Evolutionary conservation across 441 rosid species (phyloP).

Genomic region (Pelargonium myrrhifolium): DNA sequence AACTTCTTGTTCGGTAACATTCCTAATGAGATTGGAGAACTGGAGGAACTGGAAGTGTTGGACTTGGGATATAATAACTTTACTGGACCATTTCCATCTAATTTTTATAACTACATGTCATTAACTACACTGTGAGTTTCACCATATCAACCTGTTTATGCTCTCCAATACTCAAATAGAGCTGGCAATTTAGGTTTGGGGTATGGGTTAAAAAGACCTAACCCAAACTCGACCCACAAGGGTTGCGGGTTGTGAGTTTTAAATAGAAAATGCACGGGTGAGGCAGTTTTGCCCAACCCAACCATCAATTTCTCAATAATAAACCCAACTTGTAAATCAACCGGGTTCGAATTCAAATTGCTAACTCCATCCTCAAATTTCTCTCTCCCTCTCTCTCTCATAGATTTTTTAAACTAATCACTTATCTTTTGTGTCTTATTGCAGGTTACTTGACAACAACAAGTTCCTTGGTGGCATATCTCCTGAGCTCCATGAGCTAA

Average conservation of each 20-base stretch:
- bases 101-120: conserved; percentile 33
- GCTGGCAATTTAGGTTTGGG: too few relatives aligned
- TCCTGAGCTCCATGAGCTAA: conserved; percentile 36
- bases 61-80: conserved; percentile 85
- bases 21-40: conserved; percentile 61
- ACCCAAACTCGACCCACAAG: too few relatives aligned
- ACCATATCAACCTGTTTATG: neutral
- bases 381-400: neutral
- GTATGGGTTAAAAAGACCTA: too few relatives aligned
- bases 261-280: too few relatives aligned
- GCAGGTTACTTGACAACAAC: conserved; percentile 56
- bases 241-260: too few relatives aligned
- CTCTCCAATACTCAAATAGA: neutral
- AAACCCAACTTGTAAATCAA: too few relatives aligned
- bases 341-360: neutral
- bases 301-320: too few relatives aligned
- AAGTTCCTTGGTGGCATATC: conserved; percentile 31
- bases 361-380: conserved; percentile 7
- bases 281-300: too few relatives aligned
- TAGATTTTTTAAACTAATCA: neutral
- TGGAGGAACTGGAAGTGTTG: conserved; percentile 69
- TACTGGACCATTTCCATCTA: conserved; percentile 45
- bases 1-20: conserved; percentile 63
- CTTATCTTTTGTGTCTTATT: neutral
- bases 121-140: conserved; percentile 43